phyloP scores from a whole-genome alignment of 108 stramenopile species.

The Craspedostauros australis region DNA sequence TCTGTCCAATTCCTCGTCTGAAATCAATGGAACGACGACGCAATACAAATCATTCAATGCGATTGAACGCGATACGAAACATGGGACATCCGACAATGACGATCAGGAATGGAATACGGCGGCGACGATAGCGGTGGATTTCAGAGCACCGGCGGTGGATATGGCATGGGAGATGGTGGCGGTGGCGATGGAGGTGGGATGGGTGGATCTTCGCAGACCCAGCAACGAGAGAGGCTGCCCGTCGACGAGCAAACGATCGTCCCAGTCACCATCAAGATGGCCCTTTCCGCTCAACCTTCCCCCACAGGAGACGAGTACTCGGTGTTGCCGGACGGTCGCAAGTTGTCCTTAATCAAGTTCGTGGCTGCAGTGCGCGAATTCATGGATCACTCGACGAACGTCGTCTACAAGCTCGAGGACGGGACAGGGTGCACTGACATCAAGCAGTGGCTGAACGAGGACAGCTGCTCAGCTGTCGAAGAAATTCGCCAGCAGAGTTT shows the following conservation, averaged over 20 bases:
- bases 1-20: no score
- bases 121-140: constrained; percentile 18
- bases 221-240: constrained; percentile 31
- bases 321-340: constrained; percentile 57
- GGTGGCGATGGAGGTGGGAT: constrained; percentile 6
- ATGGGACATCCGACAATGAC: no score
- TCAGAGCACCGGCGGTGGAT: constrained; percentile 1
- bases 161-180: constrained; percentile 6
- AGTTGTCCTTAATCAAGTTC: constrained; percentile 60
- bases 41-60: no score
- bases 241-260: constrained; percentile 80
- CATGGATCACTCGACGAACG: constrained; percentile 51
- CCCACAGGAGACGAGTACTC: constrained; percentile 28
- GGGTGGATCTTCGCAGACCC: background rate
- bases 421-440: constrained; percentile 77
- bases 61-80: no score
- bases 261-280: constrained; percentile 69
- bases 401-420: constrained; percentile 69
- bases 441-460: constrained; percentile 69
- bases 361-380: constrained; percentile 56
- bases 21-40: no score
- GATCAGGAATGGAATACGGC: constrained; percentile 56
- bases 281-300: constrained; percentile 24
- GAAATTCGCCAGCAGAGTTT: constrained; percentile 36
- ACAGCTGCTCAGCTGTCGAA: constrained; percentile 43